phyloP scores from a whole-genome alignment of 306 rosid genomes.

The Prunus armeniaca region DNA sequence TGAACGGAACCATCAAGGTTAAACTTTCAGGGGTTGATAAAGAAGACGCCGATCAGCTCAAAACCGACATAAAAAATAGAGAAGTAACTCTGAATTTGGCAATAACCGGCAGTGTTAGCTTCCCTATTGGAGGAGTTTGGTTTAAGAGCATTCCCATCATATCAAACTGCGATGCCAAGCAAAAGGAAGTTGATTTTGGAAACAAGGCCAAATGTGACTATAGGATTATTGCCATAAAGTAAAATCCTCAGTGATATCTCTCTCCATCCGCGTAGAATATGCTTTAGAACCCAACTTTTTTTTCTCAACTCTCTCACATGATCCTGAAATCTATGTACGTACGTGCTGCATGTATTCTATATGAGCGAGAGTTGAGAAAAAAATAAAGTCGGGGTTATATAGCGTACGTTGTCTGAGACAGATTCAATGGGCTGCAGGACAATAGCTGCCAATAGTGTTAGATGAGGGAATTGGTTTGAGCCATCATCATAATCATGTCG shows the following conservation, averaged over 20 bases:
- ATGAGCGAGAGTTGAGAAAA: background rate
- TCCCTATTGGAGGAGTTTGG: slow-evolving; percentile 18
- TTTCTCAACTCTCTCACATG: background rate
- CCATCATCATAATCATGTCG: background rate
- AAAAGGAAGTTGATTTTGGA: slow-evolving; percentile 36
- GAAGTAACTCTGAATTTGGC: slow-evolving; percentile 33
- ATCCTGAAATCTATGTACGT: background rate
- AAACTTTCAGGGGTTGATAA: slow-evolving; percentile 3
- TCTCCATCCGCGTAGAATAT: background rate
- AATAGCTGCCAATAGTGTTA: background rate
- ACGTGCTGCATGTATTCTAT: background rate
- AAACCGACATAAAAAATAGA: slow-evolving; percentile 10
- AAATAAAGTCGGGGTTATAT: too few species aligned
- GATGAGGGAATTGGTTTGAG: background rate
- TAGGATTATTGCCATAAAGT: slow-evolving; percentile 14
- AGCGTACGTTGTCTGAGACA: too few species aligned
- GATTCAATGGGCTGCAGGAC: background rate
- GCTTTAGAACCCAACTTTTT: background rate
- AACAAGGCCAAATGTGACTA: slow-evolving; percentile 34
- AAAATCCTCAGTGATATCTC: background rate
- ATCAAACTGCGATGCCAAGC: slow-evolving; percentile 24
- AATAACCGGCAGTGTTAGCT: slow-evolving; percentile 28
- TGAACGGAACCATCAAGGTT: slow-evolving; percentile 17
- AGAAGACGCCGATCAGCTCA: slow-evolving; percentile 18
- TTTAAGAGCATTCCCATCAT: slow-evolving; percentile 23